Conservation (phyloP, 305 asterid species). For the Fraxinus floribunda region DNA sequence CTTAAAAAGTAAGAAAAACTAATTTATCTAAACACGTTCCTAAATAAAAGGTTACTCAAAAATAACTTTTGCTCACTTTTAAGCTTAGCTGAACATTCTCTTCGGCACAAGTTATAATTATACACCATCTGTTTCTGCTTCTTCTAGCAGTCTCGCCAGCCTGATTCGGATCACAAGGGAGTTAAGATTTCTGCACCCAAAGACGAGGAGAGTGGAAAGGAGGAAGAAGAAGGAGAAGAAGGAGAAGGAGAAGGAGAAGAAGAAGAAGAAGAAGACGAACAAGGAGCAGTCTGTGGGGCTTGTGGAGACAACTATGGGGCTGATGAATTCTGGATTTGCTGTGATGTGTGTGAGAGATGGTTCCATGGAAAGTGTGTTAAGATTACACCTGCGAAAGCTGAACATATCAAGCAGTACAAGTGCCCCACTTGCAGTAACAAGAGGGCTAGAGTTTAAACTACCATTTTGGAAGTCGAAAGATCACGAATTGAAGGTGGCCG, state of each 20-base stretch:
- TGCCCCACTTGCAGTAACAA: constrained; percentile 50
- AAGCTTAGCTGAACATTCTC: not conserved
- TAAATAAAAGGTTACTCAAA: not conserved
- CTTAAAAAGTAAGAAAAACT: not conserved
- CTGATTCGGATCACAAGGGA: constrained; percentile 44
- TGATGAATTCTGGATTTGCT: constrained; percentile 61
- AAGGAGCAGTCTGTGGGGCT: constrained; percentile 55
- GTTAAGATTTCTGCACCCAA: constrained; percentile 43
- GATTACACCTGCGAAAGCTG: constrained; percentile 59
- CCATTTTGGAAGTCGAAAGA: not conserved
- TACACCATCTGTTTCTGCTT: constrained; percentile 7
- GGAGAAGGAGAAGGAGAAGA: not conserved
- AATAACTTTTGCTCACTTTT: not conserved
- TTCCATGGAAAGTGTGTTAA: constrained; percentile 65
- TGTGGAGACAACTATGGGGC: constrained; percentile 44
- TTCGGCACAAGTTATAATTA: not conserved
- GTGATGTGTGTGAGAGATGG: constrained; percentile 61
- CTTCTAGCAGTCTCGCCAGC: constrained; percentile 46
- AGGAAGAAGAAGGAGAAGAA: constrained; percentile 29
- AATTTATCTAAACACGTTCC: not conserved
- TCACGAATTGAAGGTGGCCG: not conserved
- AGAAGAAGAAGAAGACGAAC: constrained; percentile 35
- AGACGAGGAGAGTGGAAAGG: constrained; percentile 51
- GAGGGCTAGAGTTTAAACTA: constrained; percentile 35
- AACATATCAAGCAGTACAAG: constrained; percentile 61